These are phyloP conservation scores for Trametes maxima DNA, from an alignment of 768 basidiomycete species.

Conservation along the genomic window DNA sequence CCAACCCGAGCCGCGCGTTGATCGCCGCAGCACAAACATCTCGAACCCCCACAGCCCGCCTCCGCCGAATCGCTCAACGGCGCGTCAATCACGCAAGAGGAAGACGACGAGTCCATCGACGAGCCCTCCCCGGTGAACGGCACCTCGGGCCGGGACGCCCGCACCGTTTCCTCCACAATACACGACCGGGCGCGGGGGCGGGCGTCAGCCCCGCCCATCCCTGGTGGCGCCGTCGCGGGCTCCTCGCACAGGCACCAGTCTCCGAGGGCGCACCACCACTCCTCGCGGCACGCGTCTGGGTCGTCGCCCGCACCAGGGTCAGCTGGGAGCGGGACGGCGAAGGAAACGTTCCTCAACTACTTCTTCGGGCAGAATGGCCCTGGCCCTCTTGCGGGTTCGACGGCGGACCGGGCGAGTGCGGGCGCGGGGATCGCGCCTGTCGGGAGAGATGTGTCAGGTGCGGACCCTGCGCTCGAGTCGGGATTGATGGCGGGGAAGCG, in stretches of 20 bases:
- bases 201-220: slow-evolving; percentile 37
- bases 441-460: slow-evolving; percentile 67
- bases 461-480: slow-evolving; percentile 51
- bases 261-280: slow-evolving; percentile 32
- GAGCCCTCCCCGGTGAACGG: slow-evolving; percentile 55
- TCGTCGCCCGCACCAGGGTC: slow-evolving; percentile 3
- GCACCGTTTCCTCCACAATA: slow-evolving; percentile 75
- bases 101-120: slow-evolving; percentile 64
- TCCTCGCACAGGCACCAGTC: slow-evolving; percentile 24
- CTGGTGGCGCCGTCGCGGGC: slow-evolving; percentile 28
- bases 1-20: slow-evolving; percentile 8
- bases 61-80: slow-evolving; percentile 67
- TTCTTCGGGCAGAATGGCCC: slow-evolving; percentile 94
- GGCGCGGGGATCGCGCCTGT: slow-evolving; percentile 44
- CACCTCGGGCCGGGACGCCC: slow-evolving; percentile 53
- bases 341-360: slow-evolving; percentile 95
- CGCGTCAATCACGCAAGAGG: slow-evolving; percentile 54
- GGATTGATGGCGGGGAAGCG: slow-evolving; percentile 71
- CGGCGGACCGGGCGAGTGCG: slow-evolving; percentile 42
- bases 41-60: slow-evolving; percentile 49
- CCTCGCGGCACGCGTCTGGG: slow-evolving; percentile 19
- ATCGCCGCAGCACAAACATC: slow-evolving; percentile 25
- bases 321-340: slow-evolving; percentile 50
- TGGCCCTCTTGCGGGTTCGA: slow-evolving; percentile 66
- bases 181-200: slow-evolving; percentile 66